Evolutionary conservation across 164 flowering plant species (phyloP).

Genomic region (Magnolia officinalis): DNA sequence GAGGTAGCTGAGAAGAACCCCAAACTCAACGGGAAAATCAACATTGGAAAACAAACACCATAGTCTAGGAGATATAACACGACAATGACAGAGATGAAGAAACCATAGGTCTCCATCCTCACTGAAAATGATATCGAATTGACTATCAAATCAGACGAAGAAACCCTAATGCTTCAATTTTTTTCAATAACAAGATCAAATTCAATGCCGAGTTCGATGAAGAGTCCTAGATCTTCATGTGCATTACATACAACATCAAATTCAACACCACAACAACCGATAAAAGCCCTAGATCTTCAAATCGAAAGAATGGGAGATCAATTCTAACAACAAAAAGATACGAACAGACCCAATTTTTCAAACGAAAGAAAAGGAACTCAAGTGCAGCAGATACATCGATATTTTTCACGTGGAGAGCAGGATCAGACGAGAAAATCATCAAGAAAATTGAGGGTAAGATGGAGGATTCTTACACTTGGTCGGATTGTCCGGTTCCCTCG

Average conservation of each 20-base stretch:
- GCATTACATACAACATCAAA: background rate
- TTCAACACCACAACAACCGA: background rate
- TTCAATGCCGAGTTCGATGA: background rate
- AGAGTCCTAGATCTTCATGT: too few species aligned
- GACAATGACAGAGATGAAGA: too few species aligned
- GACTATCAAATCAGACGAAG: background rate
- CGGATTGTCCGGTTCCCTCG: slow-evolving; percentile 65
- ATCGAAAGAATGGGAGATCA: background rate
- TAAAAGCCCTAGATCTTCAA: background rate
- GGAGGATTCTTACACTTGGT: slow-evolving; percentile 52
- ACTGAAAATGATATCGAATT: background rate
- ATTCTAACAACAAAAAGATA: background rate
- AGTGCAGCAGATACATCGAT: too few species aligned
- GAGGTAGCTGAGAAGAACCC: too few species aligned
- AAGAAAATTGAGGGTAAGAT: background rate
- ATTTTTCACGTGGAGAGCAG: background rate
- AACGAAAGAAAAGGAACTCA: too few species aligned
- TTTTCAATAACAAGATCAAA: background rate
- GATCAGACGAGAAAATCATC: background rate
- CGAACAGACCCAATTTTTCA: background rate
- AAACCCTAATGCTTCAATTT: background rate
- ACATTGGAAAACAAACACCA: too few species aligned
- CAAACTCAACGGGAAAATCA: too few species aligned
- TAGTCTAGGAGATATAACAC: too few species aligned
- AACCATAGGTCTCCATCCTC: too few species aligned